These are phyloP conservation scores for Glaciozyma antarctica DNA, from an alignment of 768 basidiomycete genomes.

Conservation along the genomic window DNA sequence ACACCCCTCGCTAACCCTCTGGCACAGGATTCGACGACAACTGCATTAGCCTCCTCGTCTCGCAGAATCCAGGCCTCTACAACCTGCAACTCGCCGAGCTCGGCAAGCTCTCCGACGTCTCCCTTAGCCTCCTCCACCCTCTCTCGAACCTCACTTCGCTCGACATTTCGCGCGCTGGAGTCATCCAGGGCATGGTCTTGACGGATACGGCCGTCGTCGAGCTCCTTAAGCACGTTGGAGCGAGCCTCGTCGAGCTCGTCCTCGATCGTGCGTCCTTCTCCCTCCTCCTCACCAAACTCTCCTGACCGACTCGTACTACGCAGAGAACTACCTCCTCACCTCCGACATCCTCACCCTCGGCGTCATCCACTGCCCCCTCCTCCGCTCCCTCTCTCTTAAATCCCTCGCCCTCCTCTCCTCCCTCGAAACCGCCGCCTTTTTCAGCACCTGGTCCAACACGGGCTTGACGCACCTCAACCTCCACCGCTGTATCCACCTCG, in stretches of 20 bases:
- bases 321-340: conserved; percentile 35
- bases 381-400: conserved; percentile 52
- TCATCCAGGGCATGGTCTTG: neutral
- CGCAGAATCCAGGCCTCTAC: conserved; percentile 50
- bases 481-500: conserved; percentile 51
- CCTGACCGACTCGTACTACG: neutral
- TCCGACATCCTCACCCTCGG: conserved; percentile 56
- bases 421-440: conserved; percentile 59
- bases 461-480: conserved; percentile 47
- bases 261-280: conserved; percentile 8
- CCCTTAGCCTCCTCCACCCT: conserved; percentile 49
- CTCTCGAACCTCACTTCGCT: conserved; percentile 50
- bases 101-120: conserved; percentile 57
- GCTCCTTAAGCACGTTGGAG: neutral
- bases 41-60: conserved; percentile 54
- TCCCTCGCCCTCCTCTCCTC: conserved; percentile 59
- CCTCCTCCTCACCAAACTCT: too few species aligned
- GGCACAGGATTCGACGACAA: conserved; percentile 56
- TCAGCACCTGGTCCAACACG: conserved; percentile 39
- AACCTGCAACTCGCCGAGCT: conserved; percentile 71
- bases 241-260: conserved; percentile 2
- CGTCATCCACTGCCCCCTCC: conserved; percentile 46
- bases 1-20: conserved; percentile 25
- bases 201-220: conserved; percentile 2
- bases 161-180: conserved; percentile 57